Base-by-base conservation (phyloP, 2,329 filamentous ascomycete genomes). In the Cladorrhinum sp. region DNA sequence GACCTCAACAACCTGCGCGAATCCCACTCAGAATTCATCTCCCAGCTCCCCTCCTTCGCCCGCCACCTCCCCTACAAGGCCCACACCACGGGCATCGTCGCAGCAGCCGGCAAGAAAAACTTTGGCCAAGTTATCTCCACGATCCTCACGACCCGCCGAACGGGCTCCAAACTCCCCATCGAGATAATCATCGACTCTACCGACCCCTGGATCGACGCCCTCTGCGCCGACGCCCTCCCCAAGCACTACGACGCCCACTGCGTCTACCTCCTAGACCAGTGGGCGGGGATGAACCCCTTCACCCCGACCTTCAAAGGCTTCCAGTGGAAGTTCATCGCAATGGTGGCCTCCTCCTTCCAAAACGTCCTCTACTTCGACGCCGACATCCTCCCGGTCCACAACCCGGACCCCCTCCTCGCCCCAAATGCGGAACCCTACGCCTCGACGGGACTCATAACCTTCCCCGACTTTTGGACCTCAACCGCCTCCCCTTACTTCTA, bases 361-460 rank as follows among this genome's bases (percentile, higher is more conserved):
- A 77, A 85, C 57, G 77, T 84, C 10, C 74, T 86, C 18, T 85
- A 83, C 71, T 78, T 86, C 67, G 84, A 86, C 66, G 80, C 81
- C 59, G 83, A 86, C 66, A 77, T 77, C 62, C 83, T 85, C 66
- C 82, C 83, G 3, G 61, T 75, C 30, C 63, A 65, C 59, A 71
- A 71, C 55, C 73, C 74, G 0, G 71, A 75, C 12, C 62, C 70
- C 3, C 70, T 86, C 14, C 81, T 86, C 64, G 71, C 52, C 18
- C 53, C 20, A 0, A 57, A 76, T n/a, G 72, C 75, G 1, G 77
- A 82, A 39, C 81, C 82, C 0, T 86, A 81, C 69, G 74, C 66
- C 5, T 78, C 79, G 1, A 77, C 75, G 1, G 84, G 84, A 14
- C 72, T 86, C 57, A 75, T 86, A 16, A 77, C 79, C 16, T 86